These are phyloP conservation scores for Rubia tinctorum DNA, from an alignment of 305 asterid genomes.

Conservation along the genomic window DNA sequence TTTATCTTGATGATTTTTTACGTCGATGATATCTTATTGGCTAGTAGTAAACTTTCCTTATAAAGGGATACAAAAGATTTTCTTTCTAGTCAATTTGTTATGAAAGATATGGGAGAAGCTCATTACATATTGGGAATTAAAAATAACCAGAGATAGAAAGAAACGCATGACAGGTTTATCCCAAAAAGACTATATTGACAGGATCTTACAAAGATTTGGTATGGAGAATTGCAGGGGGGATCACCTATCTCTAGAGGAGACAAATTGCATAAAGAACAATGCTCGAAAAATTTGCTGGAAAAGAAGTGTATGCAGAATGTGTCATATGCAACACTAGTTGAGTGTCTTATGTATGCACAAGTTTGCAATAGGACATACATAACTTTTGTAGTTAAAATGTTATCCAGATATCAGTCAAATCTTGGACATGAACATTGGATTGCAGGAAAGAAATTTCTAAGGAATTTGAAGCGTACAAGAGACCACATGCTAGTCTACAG, in stretches of 20 bases:
- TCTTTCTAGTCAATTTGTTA: background rate
- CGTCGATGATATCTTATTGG: background rate
- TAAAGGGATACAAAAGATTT: background rate
- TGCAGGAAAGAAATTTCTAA: background rate
- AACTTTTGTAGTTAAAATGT: background rate
- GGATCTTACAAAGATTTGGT: background rate
- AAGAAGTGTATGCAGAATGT: background rate
- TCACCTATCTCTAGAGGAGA: background rate
- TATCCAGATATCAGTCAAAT: background rate
- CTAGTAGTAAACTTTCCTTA: background rate
- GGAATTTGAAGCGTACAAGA: background rate
- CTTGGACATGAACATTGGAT: background rate
- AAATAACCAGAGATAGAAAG: background rate
- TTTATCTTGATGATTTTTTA: background rate
- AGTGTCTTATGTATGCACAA: background rate
- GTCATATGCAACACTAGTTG: background rate
- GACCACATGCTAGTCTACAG: no score
- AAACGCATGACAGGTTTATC: background rate
- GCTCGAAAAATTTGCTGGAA: background rate
- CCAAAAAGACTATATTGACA: background rate
- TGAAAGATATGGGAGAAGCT: background rate
- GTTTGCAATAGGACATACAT: background rate
- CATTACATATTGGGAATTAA: background rate
- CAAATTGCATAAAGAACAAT: background rate
- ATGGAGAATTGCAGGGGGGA: background rate